phyloP scores from a whole-genome alignment of 805 yeast genomes.

The Clavispora fructus region DNA sequence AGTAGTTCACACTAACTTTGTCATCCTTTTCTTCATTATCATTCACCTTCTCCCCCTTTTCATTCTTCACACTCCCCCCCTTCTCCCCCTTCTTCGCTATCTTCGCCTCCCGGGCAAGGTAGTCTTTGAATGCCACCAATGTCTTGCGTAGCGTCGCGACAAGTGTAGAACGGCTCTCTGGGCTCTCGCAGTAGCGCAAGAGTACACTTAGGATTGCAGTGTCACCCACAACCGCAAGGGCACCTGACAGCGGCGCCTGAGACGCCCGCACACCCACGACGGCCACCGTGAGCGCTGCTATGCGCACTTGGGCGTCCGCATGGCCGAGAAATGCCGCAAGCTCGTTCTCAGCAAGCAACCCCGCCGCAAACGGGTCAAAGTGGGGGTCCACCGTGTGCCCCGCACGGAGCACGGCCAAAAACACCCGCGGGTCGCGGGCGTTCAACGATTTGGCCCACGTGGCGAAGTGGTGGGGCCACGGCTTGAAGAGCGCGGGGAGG shows the following conservation, averaged over 20 bases:
- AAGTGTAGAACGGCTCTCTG: conserved; percentile 61
- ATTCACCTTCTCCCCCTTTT: no score
- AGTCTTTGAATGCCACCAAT: conserved; percentile 61
- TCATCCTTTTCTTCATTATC: no score
- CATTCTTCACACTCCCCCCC: no score
- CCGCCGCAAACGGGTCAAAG: conserved; percentile 6
- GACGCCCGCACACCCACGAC: conserved; percentile 61
- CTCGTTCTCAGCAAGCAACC: conserved; percentile 2
- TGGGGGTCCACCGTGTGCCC: conserved; percentile 5
- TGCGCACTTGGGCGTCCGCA: conserved; percentile 36
- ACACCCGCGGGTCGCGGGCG: conserved; percentile 4
- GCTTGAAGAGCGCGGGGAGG: conserved; percentile 57
- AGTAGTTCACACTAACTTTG: no score
- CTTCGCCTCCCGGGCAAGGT: conserved; percentile 34
- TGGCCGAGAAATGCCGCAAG: conserved; percentile 42
- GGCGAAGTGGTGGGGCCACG: conserved; percentile 40
- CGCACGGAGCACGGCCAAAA: conserved; percentile 9
- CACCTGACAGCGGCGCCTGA: conserved; percentile 42
- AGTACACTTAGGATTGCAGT: conserved; percentile 30
- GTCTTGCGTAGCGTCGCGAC: conserved; percentile 58
- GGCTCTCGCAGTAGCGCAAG: conserved; percentile 7
- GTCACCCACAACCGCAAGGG: conserved; percentile 40
- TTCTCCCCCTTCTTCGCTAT: conserved; percentile 1
- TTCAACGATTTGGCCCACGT: conserved; percentile 26
- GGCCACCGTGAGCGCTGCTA: conserved; percentile 56